Base-by-base conservation (phyloP, 2,329 filamentous ascomycete genomes). In the Botrytis squamosa region DNA sequence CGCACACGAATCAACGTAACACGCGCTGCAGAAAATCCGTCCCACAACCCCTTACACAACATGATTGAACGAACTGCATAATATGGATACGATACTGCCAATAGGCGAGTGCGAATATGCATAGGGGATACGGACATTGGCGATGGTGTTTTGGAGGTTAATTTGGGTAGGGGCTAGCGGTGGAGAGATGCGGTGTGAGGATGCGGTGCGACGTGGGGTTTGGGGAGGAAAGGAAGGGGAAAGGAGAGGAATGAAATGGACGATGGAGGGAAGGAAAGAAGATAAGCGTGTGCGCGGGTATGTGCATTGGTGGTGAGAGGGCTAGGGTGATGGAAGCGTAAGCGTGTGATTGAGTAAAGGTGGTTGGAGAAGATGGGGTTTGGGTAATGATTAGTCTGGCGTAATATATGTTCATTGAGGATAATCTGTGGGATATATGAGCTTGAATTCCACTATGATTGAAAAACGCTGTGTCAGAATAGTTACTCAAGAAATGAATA, bases 31-130 rank as follows among this genome's bases (percentile, higher is more conserved):
- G 42, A 40, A 22, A 29, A 33, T 29, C n/a, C 4, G 42, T 65
- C 40, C 9, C 4, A 46, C 63, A 65, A 22, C 18, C 3, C 62
- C 29, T 40, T 20, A 46, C 42, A 20, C 44, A 4, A 46, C 18
- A 22, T 6, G n/a, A 7, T 3, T n/a, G 49, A 49, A 49, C 10
- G 20, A n/a, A 55, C 49, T 55, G 12, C 49, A 8, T n/a, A 16
- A n/a, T n/a, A 55, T 25, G 25, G 49, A 16, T 55, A n/a, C 12
- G 49, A n/a, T n/a, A 16, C 25, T 55, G 12, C 10, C 9, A 65
- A 33, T 65, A 65, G 40, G 40, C 63, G 63, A 65, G 40, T 65
- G 63, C 63, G 63, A 65, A 46, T 33, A 36, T 65, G 63, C n/a
- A 25, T 46, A 22, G 16, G 63, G 29, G 40, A 36, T 55, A 55